Evolutionary conservation across 257 asterid genomes (phyloP), one percentile per base, ranked within the genome.

Genomic region (Ilex aquifolium): DNA sequence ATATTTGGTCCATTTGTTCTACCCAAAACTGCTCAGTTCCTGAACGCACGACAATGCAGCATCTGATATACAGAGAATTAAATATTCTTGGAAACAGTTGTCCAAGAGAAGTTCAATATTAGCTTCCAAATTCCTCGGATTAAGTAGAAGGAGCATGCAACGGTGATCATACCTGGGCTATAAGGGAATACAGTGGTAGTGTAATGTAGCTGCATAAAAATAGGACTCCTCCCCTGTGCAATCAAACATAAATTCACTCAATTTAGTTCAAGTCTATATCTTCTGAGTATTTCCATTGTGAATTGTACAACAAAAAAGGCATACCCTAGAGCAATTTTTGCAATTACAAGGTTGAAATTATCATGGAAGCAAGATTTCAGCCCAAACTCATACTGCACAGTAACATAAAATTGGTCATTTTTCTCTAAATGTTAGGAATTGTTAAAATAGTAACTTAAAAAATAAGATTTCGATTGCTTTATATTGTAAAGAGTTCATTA

Each of bases 181-280:
- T 69, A 30, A 70, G 56, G 51, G 74, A 65, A 59, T 70, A 70
- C 27, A 70, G 65, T 48, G 74, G 74, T 32, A 70, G 65, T 21
- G 70, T 64, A 64, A 63, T 70, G 17, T 70, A 70, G 61, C 74
- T 70, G 50, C 75, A 64, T 13, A 70, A 29, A 21, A 64, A 27
- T 55, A 63, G 74, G n/a, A 70, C 46, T 63, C 36, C 61, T 7
- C 63, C 50, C 6, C 69, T 53, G 57, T 49, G n/a, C 14, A 46
- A 10, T 10, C 27, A 53, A 15, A 53, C 6, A 17, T 0, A 15
- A 53, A n/a, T 53, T 15, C 6, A n/a, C 15, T 46, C 52, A 10
- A 46, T 46, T 21, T 46, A 46, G 11, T 46, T 46, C 52, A 46
- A 46, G 52, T 11, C n/a, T 11, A 46, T 2, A 46, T 2, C 14